Base-by-base conservation (phyloP, 2,329 filamentous ascomycete species). In the Leptographium radiaticola region DNA sequence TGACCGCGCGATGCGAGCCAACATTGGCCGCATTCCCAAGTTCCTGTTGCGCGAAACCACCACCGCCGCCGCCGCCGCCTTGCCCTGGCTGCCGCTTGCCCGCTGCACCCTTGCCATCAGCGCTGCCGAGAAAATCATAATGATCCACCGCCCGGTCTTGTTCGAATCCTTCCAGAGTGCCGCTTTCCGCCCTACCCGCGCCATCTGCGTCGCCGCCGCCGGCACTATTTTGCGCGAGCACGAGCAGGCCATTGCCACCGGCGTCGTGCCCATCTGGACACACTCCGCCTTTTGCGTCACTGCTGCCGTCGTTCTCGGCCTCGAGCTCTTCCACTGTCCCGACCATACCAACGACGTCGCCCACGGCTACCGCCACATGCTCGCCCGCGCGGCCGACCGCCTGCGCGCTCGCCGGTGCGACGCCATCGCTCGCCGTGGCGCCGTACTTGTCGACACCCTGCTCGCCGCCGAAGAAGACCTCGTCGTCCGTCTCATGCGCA, bases 121-220 rank as follows among this genome's bases (percentile, higher is more conserved):
- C 0, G 64, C 66, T 3, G 66, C 67, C 2, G 66, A 68, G 44
- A 69, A 68, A 52, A 66, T 68, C 49, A 68, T 68, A 54, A 67
- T 68, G 64, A 67, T 69, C 34, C 66, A 69, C 56, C 64, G 66
- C 4, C 63, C 65, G 0, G 63, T 68, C 10, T 58, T 68, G 1
- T 64, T 66, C 52, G 62, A 60, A 18, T 64, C 59, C 1, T 61
- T 61, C 56, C 64, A 62, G 58, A 61, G 61, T n/a, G 54, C 59
- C 1, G 58, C 53, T 9, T 66, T 65, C 36, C 53, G 18, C 20
- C 59, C 62, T 10, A 65, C 65, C 12, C 58, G 66, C 43, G 58
- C 61, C 6, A 68, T 64, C 5, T 68, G 66, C 47, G 61, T 67
- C 36, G 62, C 66, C 1, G 66, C 66, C 4, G 65, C 66, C 2